Base-by-base conservation (phyloP, 2,329 filamentous ascomycete species). In the Purpureocillium takamizusanense region DNA sequence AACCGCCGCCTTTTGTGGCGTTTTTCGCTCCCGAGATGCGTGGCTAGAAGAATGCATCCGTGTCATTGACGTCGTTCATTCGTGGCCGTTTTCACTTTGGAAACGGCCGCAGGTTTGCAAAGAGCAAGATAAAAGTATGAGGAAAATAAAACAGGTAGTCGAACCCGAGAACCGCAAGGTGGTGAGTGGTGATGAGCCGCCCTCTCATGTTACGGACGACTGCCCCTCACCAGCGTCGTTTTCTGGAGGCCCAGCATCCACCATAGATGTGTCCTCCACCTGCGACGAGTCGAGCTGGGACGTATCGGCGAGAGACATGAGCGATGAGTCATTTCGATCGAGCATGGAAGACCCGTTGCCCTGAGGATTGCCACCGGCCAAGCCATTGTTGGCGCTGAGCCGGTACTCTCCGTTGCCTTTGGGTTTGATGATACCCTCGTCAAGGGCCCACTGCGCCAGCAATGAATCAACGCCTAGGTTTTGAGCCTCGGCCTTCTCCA, bases 401-500 rank as follows among this genome's bases (percentile, higher is more conserved):
- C 68, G 67, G 51, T 76, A 81, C 46, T 73, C 71, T 4, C 73
- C 74, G 38, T 72, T 69, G 13, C 67, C 69, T 40, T 68, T 69
- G 7, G 62, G 60, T 48, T 80, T 74, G 41, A 83, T 80, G 46
- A 83, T 81, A 7, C 66, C 67, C 49, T 82, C 76, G 1, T 77
- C 72, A 15, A 81, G 57, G 4, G 78, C 77, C 76, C 78, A 83
- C 41, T 73, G 63, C 1, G 74, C 70, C 32, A 83, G 57, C 30
- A 78, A 56, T 2, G 59, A 56, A 46, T 82, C 78, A 5, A 81
- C 74, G 1, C 70, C 74, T 14, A 82, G 62, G 17, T 65, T 58
- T 17, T 65, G 62, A 4, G 73, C 76, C 44, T 82, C 77, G 7
- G 76, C 75, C 46, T 81, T 81, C 59, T 95, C 89, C 69, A 94